Base-by-base conservation (phyloP, 495 filamentous ascomycete species). In the Parathielavia hyrcaniae region DNA sequence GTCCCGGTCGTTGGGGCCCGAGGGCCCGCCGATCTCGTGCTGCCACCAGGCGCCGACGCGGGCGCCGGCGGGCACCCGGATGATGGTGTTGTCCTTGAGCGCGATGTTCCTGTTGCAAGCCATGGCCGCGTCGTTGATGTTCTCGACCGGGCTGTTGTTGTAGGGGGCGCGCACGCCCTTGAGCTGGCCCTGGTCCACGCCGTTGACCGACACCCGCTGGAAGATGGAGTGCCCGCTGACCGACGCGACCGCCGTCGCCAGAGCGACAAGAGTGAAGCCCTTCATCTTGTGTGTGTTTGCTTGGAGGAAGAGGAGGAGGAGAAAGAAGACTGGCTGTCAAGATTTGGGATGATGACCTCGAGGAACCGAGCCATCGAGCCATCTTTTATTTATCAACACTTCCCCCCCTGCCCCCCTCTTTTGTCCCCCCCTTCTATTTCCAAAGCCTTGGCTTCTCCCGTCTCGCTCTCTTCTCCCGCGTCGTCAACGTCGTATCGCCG, bases 181-280 rank as follows among this genome's bases (percentile, higher is more conserved):
- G 23, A 77, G 71, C 59, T 78, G 76, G 41, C 80, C 80, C 54
- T 80, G 69, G 53, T 81, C 80, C 14, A 67, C 71, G n/a, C 74
- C 77, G 47, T 81, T 76, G 52, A 82, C 74, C 5, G 76, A 75
- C 19, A 83, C 62, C 49, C 72, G 73, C 59, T 80, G 75, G 66
- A 78, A 78, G 62, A 73, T 75, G 40, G 72, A 43, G 46, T 75
- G 72, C 54, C 61, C 70, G 51, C 54, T 58, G 51, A 64, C 67
- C 26, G 64, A 51, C 19, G 41, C 20, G 40, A 30, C 26, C 26
- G 52, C 39, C 22, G 65, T 65, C 54, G 64, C 69, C 50, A 69
- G 59, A n/a, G 64, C 59, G 56, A 65, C 56, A 23, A 69, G 55
- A 13, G 62, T 20, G 47, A 70, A 45, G 11, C 62, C 55, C 58